Base-by-base conservation (phyloP, 1,139 yeast genomes). In the Zhuliangozyma blackwelliae region DNA sequence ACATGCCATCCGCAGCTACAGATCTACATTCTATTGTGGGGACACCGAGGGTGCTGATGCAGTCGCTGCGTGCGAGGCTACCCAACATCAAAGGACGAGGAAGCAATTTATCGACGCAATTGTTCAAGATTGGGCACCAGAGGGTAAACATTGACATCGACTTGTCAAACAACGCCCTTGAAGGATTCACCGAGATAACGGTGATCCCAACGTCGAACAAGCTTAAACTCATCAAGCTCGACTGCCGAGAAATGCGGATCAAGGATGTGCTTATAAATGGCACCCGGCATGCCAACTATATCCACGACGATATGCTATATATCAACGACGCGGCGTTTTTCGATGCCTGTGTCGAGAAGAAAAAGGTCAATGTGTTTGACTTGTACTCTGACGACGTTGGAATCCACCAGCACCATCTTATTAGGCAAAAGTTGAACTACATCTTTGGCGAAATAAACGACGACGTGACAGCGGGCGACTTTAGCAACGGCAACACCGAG, bases 111-210 rank as follows among this genome's bases (percentile, higher is more conserved):
- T 61, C 59, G 65, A 47, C 60, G 23, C 69, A 75, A 45, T 53
- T 59, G 10, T 70, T 79, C 47, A 77, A 70, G 47, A 65, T 82
- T 9, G 83, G 84, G 3, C 88, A 82, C 54, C 94, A 84, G 54
- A 70, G 81, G 46, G 81, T 84, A 10, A 69, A 75, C 23, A 57
- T 84, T 27, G 90, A 83, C 54, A 75, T 84, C 5, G 88, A 83
- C 54, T 59, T 84, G 30, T 71, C 79, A 16, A 61, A 64, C 29
- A 72, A 74, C 40, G 52, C 59, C 19, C 59, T 82, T 9, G 59
- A 60, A n/a, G 98, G 97, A 10, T 72, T 77, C 48, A 88, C 97
- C 0, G 97, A 89, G 54, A 63, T 92, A 27, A 83, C 94, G 2
- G 67, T 90, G 10, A 65, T 86, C 19, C 97, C 97, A 0, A 65